A percentile compares a stretch with the other conserved stretches of the same genome.
Evolutionary conservation across 2,329 filamentous ascomycete genomes (phyloP).

Genomic region (Lithohypha guttulata): DNA sequence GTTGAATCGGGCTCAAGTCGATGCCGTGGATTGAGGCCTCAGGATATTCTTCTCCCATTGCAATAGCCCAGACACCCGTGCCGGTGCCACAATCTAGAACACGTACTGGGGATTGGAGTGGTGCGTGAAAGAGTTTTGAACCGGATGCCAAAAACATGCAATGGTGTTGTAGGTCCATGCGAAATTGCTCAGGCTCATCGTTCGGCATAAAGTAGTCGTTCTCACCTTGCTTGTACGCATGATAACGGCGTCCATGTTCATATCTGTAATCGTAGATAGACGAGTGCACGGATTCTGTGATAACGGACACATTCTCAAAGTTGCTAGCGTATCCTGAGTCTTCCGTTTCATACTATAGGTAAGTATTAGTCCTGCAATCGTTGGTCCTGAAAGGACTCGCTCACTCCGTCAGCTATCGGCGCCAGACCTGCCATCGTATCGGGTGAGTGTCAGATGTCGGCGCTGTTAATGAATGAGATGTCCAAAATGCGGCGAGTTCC

Average conservation of each 20-base stretch:
- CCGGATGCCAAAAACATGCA: slow-evolving; percentile 8
- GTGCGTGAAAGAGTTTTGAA: slow-evolving; percentile 11
- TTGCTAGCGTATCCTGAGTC: slow-evolving; percentile 10
- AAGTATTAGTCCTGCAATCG: too few species aligned
- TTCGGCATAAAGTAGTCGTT: slow-evolving; percentile 32
- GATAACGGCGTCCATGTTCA: slow-evolving; percentile 29
- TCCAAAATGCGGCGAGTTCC: too few species aligned
- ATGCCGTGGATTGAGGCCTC: slow-evolving; percentile 28
- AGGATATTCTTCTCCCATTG: slow-evolving; percentile 31
- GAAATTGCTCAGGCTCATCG: slow-evolving; percentile 34
- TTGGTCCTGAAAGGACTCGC: too few species aligned
- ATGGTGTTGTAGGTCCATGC: slow-evolving; percentile 32
- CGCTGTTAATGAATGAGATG: too few species aligned
- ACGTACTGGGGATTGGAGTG: slow-evolving; percentile 4
- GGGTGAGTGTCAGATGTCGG: too few species aligned
- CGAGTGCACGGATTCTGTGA: slow-evolving; percentile 10
- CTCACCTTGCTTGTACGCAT: slow-evolving; percentile 26
- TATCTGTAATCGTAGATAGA: slow-evolving; percentile 19
- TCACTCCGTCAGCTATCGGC: too few species aligned
- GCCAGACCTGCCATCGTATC: too few species aligned
- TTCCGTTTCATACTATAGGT: slow-evolving; percentile 10
- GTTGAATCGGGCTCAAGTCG: slow-evolving; percentile 32
- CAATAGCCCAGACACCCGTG: slow-evolving; percentile 33
- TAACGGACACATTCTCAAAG: slow-evolving; percentile 9
- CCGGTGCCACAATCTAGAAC: slow-evolving; percentile 34